A percentile compares a stretch with the other conserved stretches of the same genome.
These are phyloP conservation scores for Mortierella sp. DNA, from an alignment of 371 early-diverging fungal genomes.

Conservation along the genomic window DNA sequence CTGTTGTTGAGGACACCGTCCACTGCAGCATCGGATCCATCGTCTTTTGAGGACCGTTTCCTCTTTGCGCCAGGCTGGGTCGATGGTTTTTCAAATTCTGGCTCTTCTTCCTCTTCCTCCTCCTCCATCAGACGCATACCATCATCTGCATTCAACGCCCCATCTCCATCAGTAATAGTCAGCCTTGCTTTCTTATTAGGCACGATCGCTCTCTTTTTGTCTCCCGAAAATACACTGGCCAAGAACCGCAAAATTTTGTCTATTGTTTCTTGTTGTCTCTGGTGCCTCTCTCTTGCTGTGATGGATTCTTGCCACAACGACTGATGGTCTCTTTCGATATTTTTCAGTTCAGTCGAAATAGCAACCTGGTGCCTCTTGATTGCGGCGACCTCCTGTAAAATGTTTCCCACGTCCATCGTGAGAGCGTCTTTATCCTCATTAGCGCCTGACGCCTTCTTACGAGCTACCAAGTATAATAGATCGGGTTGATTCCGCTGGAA, in stretches of 20 bases:
- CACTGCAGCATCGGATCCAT: background rate
- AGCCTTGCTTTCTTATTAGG: constrained; percentile 64
- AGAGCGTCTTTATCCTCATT: constrained; percentile 60
- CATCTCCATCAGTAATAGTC: constrained; percentile 51
- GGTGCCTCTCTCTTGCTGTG: constrained; percentile 80
- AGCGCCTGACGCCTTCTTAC: constrained; percentile 69
- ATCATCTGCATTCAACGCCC: constrained; percentile 12
- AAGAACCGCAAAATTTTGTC: constrained; percentile 89
- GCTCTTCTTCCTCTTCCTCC: constrained; percentile 13
- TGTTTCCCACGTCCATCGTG: constrained; percentile 66
- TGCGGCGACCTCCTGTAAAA: constrained; percentile 87
- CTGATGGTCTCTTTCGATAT: constrained; percentile 90
- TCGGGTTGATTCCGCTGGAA: constrained; percentile 71
- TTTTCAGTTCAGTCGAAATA: constrained; percentile 88
- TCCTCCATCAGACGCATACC: constrained; percentile 19
- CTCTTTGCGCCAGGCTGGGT: constrained; percentile 13
- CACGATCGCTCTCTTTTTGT: constrained; percentile 69
- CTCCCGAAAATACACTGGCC: constrained; percentile 81
- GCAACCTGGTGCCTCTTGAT: constrained; percentile 92
- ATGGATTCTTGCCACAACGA: constrained; percentile 90
- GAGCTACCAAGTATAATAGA: constrained; percentile 65
- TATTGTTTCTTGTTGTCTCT: constrained; percentile 91
- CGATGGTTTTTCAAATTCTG: no score
- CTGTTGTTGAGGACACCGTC: constrained; percentile 2
- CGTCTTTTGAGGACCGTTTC: constrained; percentile 18